Percentiles rank a stretch among this genome's conserved stretches.
These are phyloP conservation scores for Aphanocladium album DNA, from an alignment of 2,329 filamentous ascomycete species.

Conservation along the genomic window DNA sequence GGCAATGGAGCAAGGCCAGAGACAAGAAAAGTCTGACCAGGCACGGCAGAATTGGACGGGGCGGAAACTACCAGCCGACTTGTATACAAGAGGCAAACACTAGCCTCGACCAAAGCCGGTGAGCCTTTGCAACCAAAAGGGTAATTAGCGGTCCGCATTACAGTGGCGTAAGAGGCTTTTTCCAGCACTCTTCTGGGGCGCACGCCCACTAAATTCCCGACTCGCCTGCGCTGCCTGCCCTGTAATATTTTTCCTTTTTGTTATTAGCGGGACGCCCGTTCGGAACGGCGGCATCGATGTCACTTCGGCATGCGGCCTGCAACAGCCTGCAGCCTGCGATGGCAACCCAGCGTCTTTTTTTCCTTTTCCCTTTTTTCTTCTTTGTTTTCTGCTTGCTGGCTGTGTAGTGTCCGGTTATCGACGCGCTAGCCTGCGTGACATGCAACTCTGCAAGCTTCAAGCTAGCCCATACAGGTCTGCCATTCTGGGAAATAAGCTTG, in stretches of 20 bases:
- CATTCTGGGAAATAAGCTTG: background rate
- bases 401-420: too few relatives aligned
- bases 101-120: conserved; percentile 4
- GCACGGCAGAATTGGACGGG: conserved; percentile 4
- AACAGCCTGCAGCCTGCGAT: background rate
- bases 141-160: conserved; percentile 8
- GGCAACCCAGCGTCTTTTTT: background rate
- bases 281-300: conserved; percentile 10
- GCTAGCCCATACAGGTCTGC: background rate
- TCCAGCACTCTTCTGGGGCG: background rate
- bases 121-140: conserved; percentile 1
- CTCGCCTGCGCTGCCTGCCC: background rate
- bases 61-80: background rate
- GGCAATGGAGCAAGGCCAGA: background rate
- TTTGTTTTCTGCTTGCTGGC: background rate
- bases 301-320: background rate
- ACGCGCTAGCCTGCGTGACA: too few relatives aligned
- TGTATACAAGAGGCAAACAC: background rate
- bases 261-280: background rate
- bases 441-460: background rate
- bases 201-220: background rate
- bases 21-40: background rate
- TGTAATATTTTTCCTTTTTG: background rate
- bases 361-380: background rate
- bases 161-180: conserved; percentile 11